These are phyloP conservation scores for Porphyrellus cyaneotinctus DNA, from an alignment of 768 basidiomycete genomes.

Conservation along the genomic window DNA sequence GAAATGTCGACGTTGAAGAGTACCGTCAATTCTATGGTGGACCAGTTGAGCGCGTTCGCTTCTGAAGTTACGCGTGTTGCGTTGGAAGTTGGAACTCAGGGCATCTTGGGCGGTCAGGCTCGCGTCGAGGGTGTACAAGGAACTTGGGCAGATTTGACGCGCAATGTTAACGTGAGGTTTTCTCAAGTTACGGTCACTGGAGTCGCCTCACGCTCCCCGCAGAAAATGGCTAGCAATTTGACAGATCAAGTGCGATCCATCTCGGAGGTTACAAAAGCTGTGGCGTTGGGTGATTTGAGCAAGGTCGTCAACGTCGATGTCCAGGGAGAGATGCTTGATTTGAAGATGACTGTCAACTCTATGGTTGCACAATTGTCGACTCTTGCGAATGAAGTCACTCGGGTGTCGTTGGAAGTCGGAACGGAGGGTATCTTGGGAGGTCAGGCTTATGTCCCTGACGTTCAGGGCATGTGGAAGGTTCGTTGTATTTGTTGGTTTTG, in stretches of 20 bases:
- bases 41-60: constrained; percentile 82
- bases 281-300: constrained; percentile 77
- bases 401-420: constrained; percentile 89
- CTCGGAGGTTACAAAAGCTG: constrained; percentile 77
- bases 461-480: constrained; percentile 94
- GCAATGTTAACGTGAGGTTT: constrained; percentile 76
- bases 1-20: constrained; percentile 84
- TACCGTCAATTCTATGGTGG: constrained; percentile 94
- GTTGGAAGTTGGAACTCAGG: constrained; percentile 86
- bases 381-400: constrained; percentile 79
- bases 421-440: constrained; percentile 92
- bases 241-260: constrained; percentile 89
- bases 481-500: constrained; percentile 11
- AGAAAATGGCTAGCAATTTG: constrained; percentile 87
- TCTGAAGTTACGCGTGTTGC: constrained; percentile 81
- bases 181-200: background rate
- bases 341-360: constrained; percentile 76
- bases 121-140: constrained; percentile 88
- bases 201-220: constrained; percentile 1
- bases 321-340: constrained; percentile 88
- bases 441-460: constrained; percentile 87
- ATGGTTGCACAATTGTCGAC: constrained; percentile 74
- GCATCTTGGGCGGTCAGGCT: constrained; percentile 88
- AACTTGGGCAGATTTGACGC: constrained; percentile 87
- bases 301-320: constrained; percentile 89